Conservation (phyloP, 1,139 yeast genomes). For the Magnusiomyces tetraspermus region DNA sequence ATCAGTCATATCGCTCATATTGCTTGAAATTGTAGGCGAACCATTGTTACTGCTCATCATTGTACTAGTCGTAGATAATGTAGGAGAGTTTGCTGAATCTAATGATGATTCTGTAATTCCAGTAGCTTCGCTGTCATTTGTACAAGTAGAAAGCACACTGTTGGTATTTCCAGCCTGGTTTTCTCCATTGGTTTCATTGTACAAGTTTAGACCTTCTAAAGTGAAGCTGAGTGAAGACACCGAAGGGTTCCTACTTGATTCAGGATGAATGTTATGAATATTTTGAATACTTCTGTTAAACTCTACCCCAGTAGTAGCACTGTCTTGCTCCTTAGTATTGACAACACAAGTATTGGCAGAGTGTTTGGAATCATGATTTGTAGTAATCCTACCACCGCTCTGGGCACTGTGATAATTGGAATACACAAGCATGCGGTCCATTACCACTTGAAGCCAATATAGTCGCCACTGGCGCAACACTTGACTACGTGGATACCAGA, state of each 20-base stretch:
- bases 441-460: slow-evolving; percentile 13
- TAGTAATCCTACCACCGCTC: neutral
- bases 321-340: too few relatives aligned
- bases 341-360: neutral
- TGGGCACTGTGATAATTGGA: neutral
- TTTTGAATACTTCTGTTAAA: neutral
- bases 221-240: neutral
- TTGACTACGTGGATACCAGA: slow-evolving; percentile 11
- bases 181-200: neutral
- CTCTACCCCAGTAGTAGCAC: too few relatives aligned
- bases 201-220: neutral
- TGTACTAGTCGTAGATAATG: neutral
- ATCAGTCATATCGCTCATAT: neutral
- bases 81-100: neutral
- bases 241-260: neutral
- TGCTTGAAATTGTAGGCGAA: neutral
- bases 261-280: neutral
- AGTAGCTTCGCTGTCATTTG: neutral
- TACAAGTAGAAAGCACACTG: neutral
- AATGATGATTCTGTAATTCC: neutral
- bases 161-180: neutral
- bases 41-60: neutral
- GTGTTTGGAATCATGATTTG: neutral
- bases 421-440: slow-evolving; percentile 8
- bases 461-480: slow-evolving; percentile 13